Evolutionary conservation across 371 early-diverging fungal genomes (phyloP), one percentile per base, ranked within the genome.

Genomic region (Mucor irregularis): DNA sequence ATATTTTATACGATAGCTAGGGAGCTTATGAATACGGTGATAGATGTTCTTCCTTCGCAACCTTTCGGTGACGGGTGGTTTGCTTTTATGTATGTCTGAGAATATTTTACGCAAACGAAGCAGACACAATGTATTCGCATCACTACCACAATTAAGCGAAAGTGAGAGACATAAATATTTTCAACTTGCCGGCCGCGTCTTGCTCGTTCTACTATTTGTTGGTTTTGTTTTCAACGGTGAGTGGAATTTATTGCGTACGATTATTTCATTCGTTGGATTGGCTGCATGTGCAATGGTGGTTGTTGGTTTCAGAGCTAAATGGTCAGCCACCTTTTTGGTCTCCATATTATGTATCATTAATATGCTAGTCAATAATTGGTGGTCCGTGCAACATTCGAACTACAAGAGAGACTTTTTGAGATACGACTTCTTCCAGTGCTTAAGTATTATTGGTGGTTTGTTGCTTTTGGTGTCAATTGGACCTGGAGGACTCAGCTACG

Each of bases 391-490:
- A 62, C 87, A 85, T 44, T 75, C 82, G 38, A 73, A 82, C 43
- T 76, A 84, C 24, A 85, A 86, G 52, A 78, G 86, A 56, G 97
- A 97, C 52, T 96, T 95, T 68, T 81, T 92, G 61, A 91, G 94
- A 69, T 97, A 96, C 71, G 97, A 97, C 76, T 97, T 97, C 65
- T 97, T 96, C 88, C 97, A 97, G 72, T 96, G 91, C n/a, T 77
- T 96, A 26, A 93, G 94, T 21, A 92, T 96, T 74, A 84, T 94
- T 76, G 97, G 97, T 30, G 97, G 97, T 16, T 86, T 96, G 54
- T 66, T 97, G 33, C 70, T 96, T 34, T 82, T 97, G 30, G 88
- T 89, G 62, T 93, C 88, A 57, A 82, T 94, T 44, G 97, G 96
- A 16, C 95, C 97, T 19, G 97, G 96, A 53, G 87, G 86, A 35